Evolutionary conservation across 805 yeast genomes (phyloP).

Genomic region (Candida andamanensis): DNA sequence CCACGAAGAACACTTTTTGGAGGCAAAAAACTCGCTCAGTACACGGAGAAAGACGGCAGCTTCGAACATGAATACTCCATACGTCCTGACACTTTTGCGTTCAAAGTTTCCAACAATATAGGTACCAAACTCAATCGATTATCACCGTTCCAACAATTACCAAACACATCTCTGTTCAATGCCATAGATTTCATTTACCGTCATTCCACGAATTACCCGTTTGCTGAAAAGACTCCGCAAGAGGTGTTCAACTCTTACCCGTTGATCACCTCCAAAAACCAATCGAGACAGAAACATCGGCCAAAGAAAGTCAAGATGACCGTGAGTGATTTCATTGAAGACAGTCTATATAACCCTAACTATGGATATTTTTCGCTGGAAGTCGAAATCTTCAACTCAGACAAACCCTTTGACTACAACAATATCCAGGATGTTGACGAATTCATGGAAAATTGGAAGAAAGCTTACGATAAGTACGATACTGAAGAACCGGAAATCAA

Average conservation of each 20-base stretch:
- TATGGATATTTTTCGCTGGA: constrained; percentile 81
- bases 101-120: constrained; percentile 26
- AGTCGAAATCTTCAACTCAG: constrained; percentile 70
- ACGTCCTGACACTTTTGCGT: constrained; percentile 42
- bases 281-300: constrained; percentile 34
- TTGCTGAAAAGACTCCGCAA: constrained; percentile 32
- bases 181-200: constrained; percentile 31
- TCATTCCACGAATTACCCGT: constrained; percentile 39
- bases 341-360: constrained; percentile 71
- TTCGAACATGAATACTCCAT: constrained; percentile 41
- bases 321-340: constrained; percentile 78
- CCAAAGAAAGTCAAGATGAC: constrained; percentile 67
- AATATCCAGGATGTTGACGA: constrained; percentile 59
- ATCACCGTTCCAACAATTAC: constrained; percentile 10
- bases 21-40: constrained; percentile 8
- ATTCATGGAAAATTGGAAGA: constrained; percentile 64
- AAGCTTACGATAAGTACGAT: constrained; percentile 54
- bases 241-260: constrained; percentile 36
- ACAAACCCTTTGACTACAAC: constrained; percentile 58
- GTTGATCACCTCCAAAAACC: constrained; percentile 24
- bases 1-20: constrained; percentile 6
- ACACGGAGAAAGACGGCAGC: constrained; percentile 10
- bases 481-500: constrained; percentile 9
- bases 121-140: constrained; percentile 6
- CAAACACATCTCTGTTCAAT: constrained; percentile 16